Evolutionary conservation across 768 basidiomycete species (phyloP).

Genomic region (Sporobolomyces pararoseus): DNA sequence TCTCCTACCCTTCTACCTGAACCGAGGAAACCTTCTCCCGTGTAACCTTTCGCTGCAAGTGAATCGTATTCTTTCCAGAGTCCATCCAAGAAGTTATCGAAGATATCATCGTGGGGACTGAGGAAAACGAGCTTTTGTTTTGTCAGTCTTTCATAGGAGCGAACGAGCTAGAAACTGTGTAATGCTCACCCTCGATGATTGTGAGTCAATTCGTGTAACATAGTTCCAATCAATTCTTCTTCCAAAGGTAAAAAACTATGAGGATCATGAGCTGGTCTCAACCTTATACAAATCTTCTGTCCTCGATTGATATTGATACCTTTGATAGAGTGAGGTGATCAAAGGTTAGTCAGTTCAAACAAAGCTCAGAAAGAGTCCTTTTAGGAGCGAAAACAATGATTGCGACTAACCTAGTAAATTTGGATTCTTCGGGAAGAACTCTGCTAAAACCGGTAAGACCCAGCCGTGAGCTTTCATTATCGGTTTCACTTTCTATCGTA

Average conservation of each 20-base stretch:
- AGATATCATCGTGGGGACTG: constrained; percentile 72
- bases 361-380: too few species aligned
- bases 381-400: background rate
- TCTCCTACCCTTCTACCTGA: constrained; percentile 68
- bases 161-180: too few species aligned
- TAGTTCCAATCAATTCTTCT: constrained; percentile 70
- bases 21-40: constrained; percentile 84
- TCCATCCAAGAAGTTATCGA: constrained; percentile 55
- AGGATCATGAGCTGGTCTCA: constrained; percentile 57
- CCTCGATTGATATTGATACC: constrained; percentile 62
- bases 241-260: constrained; percentile 50
- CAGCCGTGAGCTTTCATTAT: constrained; percentile 84
- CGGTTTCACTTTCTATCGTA: constrained; percentile 66
- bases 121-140: background rate
- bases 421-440: constrained; percentile 76
- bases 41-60: constrained; percentile 72
- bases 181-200: constrained; percentile 42
- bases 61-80: constrained; percentile 84
- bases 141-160: too few species aligned
- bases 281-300: constrained; percentile 72
- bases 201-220: constrained; percentile 76
- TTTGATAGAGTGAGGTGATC: too few species aligned
- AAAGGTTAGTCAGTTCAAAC: too few species aligned
- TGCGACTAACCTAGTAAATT: constrained; percentile 64
- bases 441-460: constrained; percentile 56